phyloP scores from a whole-genome alignment of 75 land plant species.

The Picea sitchensis region DNA sequence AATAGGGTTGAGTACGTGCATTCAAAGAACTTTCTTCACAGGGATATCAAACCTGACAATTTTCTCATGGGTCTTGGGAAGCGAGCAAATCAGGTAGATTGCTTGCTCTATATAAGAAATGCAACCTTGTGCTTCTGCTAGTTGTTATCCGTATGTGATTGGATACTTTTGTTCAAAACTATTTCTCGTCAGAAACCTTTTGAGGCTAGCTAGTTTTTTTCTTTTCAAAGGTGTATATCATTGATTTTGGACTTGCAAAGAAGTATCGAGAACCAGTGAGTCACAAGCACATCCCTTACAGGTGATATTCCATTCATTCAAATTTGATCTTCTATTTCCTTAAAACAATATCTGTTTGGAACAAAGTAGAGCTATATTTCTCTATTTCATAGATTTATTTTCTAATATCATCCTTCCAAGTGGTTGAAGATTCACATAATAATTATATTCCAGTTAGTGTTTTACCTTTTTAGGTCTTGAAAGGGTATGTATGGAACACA shows the following conservation, averaged over 20 bases:
- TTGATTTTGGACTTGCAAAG: slow-evolving; percentile 65
- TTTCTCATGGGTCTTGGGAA: slow-evolving; percentile 76
- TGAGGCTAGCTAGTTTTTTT: background rate
- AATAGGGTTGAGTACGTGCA: slow-evolving; percentile 64
- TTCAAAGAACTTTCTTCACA: slow-evolving; percentile 64
- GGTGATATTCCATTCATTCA: slow-evolving; percentile 17
- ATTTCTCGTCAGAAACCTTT: background rate
- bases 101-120: background rate
- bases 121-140: background rate
- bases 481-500: background rate
- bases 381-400: background rate
- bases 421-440: background rate
- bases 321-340: background rate
- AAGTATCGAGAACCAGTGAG: slow-evolving; percentile 50
- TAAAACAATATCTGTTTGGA: background rate
- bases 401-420: background rate
- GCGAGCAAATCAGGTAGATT: slow-evolving; percentile 45
- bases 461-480: background rate
- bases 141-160: background rate
- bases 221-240: slow-evolving; percentile 40
- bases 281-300: slow-evolving; percentile 53
- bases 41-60: slow-evolving; percentile 62
- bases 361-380: background rate
- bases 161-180: background rate
- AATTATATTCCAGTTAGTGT: background rate